phyloP scores from a whole-genome alignment of 257 asterid genomes.

The Anisodus acutangulus region DNA sequence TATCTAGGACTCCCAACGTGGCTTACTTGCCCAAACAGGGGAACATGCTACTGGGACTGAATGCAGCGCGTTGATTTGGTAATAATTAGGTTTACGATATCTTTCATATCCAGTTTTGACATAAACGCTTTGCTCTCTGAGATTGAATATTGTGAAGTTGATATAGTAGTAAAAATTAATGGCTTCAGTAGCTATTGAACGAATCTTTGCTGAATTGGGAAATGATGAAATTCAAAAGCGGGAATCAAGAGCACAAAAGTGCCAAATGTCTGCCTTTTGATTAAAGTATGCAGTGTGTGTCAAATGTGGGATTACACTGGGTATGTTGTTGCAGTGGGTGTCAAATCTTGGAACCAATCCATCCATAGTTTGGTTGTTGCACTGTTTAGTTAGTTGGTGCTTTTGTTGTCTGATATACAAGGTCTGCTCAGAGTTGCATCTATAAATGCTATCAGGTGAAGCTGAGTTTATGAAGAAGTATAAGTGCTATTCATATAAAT shows the following conservation, averaged over 20 bases:
- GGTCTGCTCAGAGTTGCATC: background rate
- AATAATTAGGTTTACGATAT: background rate
- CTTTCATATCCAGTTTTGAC: too few species aligned
- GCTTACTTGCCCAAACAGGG: constrained; percentile 46
- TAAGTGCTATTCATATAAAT: background rate
- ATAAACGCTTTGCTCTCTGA: background rate
- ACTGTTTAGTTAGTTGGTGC: background rate
- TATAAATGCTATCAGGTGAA: constrained; percentile 4
- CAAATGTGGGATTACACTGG: too few species aligned
- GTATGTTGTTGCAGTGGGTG: too few species aligned
- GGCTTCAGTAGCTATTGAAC: background rate
- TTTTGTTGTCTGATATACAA: background rate
- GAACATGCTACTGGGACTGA: constrained; percentile 51
- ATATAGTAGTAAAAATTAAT: background rate
- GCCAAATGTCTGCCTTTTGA: background rate
- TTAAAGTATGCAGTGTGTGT: background rate
- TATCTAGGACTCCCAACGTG: constrained; percentile 47
- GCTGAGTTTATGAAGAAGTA: background rate
- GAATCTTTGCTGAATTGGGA: background rate
- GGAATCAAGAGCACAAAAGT: constrained; percentile 21
- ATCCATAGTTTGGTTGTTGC: background rate
- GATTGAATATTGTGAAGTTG: background rate
- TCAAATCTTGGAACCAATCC: too few species aligned
- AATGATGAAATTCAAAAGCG: background rate
- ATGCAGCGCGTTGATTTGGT: constrained; percentile 41